These are phyloP conservation scores for Phytopythium cucurbitacearum DNA, from an alignment of 352 stramenopile species.

Conservation along the genomic window DNA sequence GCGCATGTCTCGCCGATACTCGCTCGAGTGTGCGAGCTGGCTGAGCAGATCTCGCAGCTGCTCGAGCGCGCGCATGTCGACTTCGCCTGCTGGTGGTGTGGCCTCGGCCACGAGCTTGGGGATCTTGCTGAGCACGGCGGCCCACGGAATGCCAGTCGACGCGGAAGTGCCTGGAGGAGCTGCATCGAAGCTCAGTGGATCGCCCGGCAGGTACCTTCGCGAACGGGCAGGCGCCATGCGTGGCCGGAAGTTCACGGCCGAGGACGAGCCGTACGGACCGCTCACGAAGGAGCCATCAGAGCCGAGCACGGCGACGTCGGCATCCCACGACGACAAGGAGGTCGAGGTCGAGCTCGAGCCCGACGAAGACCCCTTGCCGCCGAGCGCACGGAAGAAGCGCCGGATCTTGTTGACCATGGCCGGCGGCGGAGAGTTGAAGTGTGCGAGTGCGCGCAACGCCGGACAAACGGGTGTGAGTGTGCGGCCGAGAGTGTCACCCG, in stretches of 20 bases:
- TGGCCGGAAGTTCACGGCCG: conserved; percentile 21
- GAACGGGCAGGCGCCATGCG: not conserved
- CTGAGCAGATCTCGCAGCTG: conserved; percentile 28
- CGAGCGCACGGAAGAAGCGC: conserved; percentile 42
- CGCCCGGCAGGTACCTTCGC: not conserved
- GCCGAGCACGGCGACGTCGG: conserved; percentile 3
- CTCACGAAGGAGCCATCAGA: conserved; percentile 17
- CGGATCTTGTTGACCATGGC: conserved; percentile 53
- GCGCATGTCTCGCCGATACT: conserved; percentile 48
- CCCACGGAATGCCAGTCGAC: conserved; percentile 24
- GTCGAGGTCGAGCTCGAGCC: conserved; percentile 4
- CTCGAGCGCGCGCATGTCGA: not conserved
- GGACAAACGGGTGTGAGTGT: too few species aligned
- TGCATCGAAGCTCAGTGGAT: too few species aligned
- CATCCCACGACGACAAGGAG: not conserved
- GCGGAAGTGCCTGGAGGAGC: too few species aligned
- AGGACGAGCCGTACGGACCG: conserved; percentile 32
- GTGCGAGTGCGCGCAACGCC: too few species aligned
- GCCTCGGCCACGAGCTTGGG: conserved; percentile 41
- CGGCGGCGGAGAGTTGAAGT: too few species aligned
- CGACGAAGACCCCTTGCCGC: conserved; percentile 29
- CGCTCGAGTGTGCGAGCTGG: conserved; percentile 48
- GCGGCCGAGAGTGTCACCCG: too few species aligned
- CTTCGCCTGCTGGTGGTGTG: conserved; percentile 4
- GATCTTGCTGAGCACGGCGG: conserved; percentile 25